Evolutionary conservation across 768 basidiomycete genomes (phyloP).

Genomic region (Tulasnella sp.): DNA sequence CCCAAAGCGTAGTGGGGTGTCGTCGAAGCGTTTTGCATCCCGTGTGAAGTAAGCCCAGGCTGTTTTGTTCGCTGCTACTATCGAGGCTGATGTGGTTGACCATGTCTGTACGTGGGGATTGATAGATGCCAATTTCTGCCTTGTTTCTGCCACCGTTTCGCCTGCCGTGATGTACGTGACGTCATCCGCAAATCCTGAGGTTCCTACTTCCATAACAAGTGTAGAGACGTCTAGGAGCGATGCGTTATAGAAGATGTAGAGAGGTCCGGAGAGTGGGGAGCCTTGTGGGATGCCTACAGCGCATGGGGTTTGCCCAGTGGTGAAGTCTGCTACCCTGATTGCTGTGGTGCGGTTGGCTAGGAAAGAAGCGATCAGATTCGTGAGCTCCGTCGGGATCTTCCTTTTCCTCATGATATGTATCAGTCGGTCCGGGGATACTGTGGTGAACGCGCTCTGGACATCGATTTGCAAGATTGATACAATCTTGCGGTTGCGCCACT

Average conservation of each 20-base stretch:
- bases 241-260: constrained; percentile 20
- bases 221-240: constrained; percentile 7
- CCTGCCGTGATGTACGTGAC: neutral
- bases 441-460: constrained; percentile 19
- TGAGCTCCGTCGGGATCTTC: constrained; percentile 8
- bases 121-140: neutral
- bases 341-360: neutral
- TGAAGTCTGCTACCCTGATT: constrained; percentile 7
- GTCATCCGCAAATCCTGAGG: constrained; percentile 14
- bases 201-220: too few relatives aligned
- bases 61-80: constrained; percentile 6
- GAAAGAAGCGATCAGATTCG: constrained; percentile 5
- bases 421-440: constrained; percentile 4
- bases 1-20: neutral
- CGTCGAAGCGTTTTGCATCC: neutral
- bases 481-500: constrained; percentile 10
- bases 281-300: constrained; percentile 16
- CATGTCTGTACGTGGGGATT: neutral
- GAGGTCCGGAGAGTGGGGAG: constrained; percentile 16
- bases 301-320: neutral
- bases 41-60: constrained; percentile 2
- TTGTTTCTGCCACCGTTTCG: neutral
- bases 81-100: neutral
- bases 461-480: constrained; percentile 14
- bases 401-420: constrained; percentile 13